A percentile compares a stretch with the other conserved stretches of the same genome.
These are phyloP conservation scores for Aspergillus cavernicola DNA, from an alignment of 495 filamentous ascomycete species.

Conservation along the genomic window DNA sequence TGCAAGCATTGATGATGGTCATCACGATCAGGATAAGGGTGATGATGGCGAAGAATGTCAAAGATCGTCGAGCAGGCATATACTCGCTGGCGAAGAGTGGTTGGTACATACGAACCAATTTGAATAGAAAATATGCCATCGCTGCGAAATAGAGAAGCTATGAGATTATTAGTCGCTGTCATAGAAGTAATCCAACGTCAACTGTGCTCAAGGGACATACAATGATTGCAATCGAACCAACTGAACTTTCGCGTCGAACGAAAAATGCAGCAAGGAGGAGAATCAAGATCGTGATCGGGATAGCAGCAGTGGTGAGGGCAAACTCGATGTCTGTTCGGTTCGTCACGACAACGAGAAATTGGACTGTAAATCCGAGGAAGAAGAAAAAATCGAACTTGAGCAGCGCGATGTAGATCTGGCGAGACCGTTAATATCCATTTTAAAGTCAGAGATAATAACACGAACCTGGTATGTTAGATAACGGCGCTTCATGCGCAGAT, in stretches of 20 bases:
- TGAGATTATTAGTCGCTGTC: background rate
- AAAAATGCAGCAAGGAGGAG: conserved; percentile 80
- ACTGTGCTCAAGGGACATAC: conserved; percentile 33
- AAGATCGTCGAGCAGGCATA: conserved; percentile 65
- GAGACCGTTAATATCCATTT: conserved; percentile 24
- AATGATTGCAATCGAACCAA: conserved; percentile 74
- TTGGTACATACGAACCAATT: conserved; percentile 91
- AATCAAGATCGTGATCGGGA: conserved; percentile 86
- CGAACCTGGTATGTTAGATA: conserved; percentile 94
- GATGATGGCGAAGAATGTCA: conserved; percentile 92
- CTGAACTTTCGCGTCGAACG: conserved; percentile 74
- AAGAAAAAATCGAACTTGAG: conserved; percentile 99
- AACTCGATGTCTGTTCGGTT: conserved; percentile 68
- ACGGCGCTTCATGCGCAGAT: conserved; percentile 92
- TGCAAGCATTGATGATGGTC: conserved; percentile 83
- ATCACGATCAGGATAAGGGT: conserved; percentile 82
- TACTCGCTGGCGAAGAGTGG: conserved; percentile 53
- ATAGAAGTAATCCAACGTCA: too few relatives aligned
- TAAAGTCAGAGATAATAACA: background rate
- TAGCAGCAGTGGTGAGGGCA: conserved; percentile 78
- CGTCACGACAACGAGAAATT: conserved; percentile 90
- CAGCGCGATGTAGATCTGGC: conserved; percentile 91
- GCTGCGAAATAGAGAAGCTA: conserved; percentile 80
- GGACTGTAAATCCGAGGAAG: conserved; percentile 96
- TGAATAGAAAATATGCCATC: conserved; percentile 96